Conservation (phyloP, 2,329 filamentous ascomycete genomes). For the Alternaria gaisen region DNA sequence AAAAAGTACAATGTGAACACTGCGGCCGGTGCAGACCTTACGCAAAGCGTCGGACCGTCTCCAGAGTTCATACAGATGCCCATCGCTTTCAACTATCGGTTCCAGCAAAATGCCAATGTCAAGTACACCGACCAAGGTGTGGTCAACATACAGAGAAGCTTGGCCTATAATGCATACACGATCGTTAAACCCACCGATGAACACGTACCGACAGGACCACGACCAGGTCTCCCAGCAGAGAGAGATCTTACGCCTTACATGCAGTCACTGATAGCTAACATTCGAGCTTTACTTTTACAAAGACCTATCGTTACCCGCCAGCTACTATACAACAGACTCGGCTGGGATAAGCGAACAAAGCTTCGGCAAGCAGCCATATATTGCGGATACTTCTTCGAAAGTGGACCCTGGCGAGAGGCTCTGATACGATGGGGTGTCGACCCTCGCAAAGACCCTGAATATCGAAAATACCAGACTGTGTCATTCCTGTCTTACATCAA, state of each 20-base stretch:
- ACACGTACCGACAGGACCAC: conserved; percentile 67
- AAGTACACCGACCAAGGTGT: conserved; percentile 61
- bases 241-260: conserved; percentile 64
- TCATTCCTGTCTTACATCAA: conserved; percentile 48
- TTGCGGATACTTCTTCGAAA: conserved; percentile 89
- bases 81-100: conserved; percentile 75
- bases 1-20: conserved; percentile 67
- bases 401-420: conserved; percentile 89
- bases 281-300: conserved; percentile 72
- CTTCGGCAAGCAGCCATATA: conserved; percentile 83
- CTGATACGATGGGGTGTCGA: conserved; percentile 88
- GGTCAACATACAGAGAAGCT: conserved; percentile 40
- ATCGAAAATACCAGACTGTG: conserved; percentile 85
- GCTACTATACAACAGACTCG: conserved; percentile 77
- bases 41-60: conserved; percentile 78
- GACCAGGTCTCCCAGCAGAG: conserved; percentile 63
- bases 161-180: conserved; percentile 50
- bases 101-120: conserved; percentile 85
- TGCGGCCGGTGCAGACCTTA: conserved; percentile 62
- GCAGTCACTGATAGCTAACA: conserved; percentile 68
- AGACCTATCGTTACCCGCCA: conserved; percentile 89
- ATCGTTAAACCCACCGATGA: conserved; percentile 70
- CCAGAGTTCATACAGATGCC: conserved; percentile 79
- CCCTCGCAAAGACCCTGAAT: conserved; percentile 78
- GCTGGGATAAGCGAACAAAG: conserved; percentile 60